Evolutionary conservation across 805 yeast genomes (phyloP).

Genomic region (Candida glaebosa): DNA sequence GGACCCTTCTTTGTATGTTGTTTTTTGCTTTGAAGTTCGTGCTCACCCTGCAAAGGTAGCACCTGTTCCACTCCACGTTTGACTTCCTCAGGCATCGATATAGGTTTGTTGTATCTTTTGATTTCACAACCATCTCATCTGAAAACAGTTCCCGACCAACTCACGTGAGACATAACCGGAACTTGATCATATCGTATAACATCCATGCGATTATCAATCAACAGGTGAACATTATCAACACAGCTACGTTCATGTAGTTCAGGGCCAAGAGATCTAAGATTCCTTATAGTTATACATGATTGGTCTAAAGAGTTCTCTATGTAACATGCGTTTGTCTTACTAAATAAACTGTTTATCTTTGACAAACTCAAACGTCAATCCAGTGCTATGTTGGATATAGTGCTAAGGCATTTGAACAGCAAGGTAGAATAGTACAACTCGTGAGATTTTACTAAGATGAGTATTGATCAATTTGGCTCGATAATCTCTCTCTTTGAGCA

Average conservation of each 20-base stretch:
- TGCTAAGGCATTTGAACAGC: too few relatives aligned
- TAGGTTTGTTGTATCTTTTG: background rate
- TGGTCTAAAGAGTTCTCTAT: background rate
- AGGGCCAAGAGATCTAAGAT: too few relatives aligned
- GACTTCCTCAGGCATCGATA: constrained; percentile 2
- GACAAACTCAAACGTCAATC: too few relatives aligned
- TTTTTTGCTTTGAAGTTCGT: background rate
- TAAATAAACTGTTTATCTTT: too few relatives aligned
- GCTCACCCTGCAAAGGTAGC: background rate
- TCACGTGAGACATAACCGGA: background rate
- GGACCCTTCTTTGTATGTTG: constrained; percentile 19
- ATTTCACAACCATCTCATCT: constrained; percentile 2
- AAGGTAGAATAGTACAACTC: too few relatives aligned
- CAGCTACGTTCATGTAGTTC: too few relatives aligned
- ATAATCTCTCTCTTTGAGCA: too few relatives aligned
- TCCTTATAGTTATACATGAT: background rate
- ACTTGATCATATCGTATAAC: background rate
- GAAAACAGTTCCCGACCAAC: background rate
- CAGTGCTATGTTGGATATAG: too few relatives aligned
- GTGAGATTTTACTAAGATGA: too few relatives aligned
- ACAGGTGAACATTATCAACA: background rate
- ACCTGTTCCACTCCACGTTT: constrained; percentile 5
- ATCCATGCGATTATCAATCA: background rate
- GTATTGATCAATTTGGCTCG: too few relatives aligned
- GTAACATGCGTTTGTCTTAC: too few relatives aligned